phyloP scores from a whole-genome alignment of 768 basidiomycete genomes.

The Austroboletus eburneus region DNA sequence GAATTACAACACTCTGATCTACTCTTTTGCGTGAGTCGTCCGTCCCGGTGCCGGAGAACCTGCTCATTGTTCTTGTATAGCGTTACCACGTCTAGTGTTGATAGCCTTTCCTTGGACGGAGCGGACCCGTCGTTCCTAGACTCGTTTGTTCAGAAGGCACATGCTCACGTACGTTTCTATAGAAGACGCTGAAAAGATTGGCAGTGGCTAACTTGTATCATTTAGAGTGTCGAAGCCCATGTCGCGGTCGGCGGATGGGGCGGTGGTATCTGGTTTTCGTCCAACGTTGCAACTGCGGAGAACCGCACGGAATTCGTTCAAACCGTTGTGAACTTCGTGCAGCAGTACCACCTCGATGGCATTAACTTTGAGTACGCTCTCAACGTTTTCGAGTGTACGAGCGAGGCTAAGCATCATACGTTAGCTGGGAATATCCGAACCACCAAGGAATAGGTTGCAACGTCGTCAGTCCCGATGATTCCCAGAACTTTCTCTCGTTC shows the following conservation, averaged over 20 bases:
- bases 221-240: constrained; percentile 49
- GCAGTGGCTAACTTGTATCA: background rate
- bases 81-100: constrained; percentile 28
- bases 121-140: constrained; percentile 43
- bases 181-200: background rate
- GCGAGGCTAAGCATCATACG: constrained; percentile 10
- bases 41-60: background rate
- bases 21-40: constrained; percentile 53
- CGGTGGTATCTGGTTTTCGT: constrained; percentile 58
- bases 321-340: constrained; percentile 44
- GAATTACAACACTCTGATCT: constrained; percentile 63
- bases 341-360: constrained; percentile 50
- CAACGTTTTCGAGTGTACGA: background rate
- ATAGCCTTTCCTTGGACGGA: constrained; percentile 25
- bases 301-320: constrained; percentile 61
- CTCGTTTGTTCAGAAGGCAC: constrained; percentile 51
- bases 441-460: constrained; percentile 66
- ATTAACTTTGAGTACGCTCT: constrained; percentile 31
- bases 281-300: constrained; percentile 45
- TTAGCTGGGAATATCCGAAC: constrained; percentile 83
- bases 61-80: constrained; percentile 13
- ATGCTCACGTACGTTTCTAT: constrained; percentile 25
- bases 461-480: constrained; percentile 48
- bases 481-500: constrained; percentile 71
- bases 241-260: constrained; percentile 69